These are phyloP conservation scores for Coemansia sp. DNA, from an alignment of 192 early-diverging fungal genomes.

Conservation along the genomic window DNA sequence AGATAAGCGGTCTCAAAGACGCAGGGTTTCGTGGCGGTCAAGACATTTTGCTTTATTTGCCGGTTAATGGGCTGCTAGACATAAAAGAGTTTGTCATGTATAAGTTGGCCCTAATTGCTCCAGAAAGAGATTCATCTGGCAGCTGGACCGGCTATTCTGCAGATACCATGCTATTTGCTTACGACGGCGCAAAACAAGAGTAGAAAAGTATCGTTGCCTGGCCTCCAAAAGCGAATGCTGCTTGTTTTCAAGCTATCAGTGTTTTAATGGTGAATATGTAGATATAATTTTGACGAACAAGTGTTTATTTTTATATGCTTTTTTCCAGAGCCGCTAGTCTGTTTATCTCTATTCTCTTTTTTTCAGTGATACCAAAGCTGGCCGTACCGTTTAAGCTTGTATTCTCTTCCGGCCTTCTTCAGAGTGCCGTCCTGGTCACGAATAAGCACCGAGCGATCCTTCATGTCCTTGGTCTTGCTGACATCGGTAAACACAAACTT, in stretches of 20 bases:
- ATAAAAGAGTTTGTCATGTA: slow-evolving; percentile 22
- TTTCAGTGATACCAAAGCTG: slow-evolving; percentile 37
- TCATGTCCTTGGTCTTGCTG: slow-evolving; percentile 41
- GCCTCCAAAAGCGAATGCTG: no score
- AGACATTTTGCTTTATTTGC: slow-evolving; percentile 15
- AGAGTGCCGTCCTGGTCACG: slow-evolving; percentile 61
- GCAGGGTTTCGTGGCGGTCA: slow-evolving; percentile 2
- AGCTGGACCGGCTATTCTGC: slow-evolving; percentile 23
- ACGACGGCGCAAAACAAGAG: slow-evolving; percentile 11
- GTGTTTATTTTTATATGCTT: no score
- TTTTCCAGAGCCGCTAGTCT: no score
- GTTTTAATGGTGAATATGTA: no score
- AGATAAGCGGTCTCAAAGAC: slow-evolving; percentile 10
- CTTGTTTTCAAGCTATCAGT: no score
- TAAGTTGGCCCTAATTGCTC: slow-evolving; percentile 33
- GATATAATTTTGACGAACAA: no score
- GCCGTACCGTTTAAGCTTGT: slow-evolving; percentile 50
- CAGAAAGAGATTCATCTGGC: slow-evolving; percentile 21
- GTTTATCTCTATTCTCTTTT: no score
- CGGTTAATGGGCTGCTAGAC: slow-evolving; percentile 12
- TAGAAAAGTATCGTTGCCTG: no score
- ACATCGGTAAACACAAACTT: slow-evolving; percentile 63
- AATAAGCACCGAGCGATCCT: slow-evolving; percentile 56
- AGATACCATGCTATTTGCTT: slow-evolving; percentile 39
- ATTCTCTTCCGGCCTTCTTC: slow-evolving; percentile 48